These are phyloP conservation scores for Pisolithus sp. DNA, from an alignment of 768 basidiomycete species.

Conservation along the genomic window DNA sequence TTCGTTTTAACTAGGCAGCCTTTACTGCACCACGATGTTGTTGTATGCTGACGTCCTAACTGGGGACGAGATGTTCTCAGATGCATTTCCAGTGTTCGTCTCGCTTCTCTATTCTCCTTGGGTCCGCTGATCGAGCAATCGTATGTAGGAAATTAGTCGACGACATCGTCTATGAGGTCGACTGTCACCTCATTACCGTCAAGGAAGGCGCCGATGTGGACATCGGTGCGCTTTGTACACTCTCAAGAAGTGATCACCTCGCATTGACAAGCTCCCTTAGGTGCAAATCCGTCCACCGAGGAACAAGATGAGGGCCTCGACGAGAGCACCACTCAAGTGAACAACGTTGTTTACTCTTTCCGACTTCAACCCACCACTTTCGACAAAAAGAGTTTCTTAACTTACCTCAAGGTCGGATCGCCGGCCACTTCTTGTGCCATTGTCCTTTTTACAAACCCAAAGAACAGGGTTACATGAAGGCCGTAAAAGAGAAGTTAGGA, in stretches of 20 bases:
- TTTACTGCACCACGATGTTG: constrained; percentile 46
- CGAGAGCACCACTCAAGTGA: constrained; percentile 68
- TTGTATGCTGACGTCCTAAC: constrained; percentile 69
- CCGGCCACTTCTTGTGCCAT: neutral
- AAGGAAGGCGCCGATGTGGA: constrained; percentile 78
- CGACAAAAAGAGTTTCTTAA: constrained; percentile 85
- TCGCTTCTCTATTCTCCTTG: neutral
- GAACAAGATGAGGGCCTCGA: constrained; percentile 78
- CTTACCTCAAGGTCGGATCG: constrained; percentile 68
- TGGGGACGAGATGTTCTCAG: constrained; percentile 89
- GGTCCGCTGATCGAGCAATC: constrained; percentile 5
- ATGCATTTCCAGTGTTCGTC: constrained; percentile 81
- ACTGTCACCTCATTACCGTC: constrained; percentile 64
- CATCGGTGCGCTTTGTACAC: constrained; percentile 57
- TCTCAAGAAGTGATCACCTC: neutral
- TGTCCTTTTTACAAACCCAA: neutral
- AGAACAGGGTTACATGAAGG: constrained; percentile 86
- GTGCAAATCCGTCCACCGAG: constrained; percentile 91
- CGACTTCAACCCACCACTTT: constrained; percentile 75
- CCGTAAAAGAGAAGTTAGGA: constrained; percentile 62
- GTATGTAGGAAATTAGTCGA: constrained; percentile 67
- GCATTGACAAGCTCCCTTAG: constrained; percentile 32
- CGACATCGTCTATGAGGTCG: constrained; percentile 78
- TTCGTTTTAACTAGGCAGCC: neutral
- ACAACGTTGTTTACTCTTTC: constrained; percentile 91